Percentiles rank a stretch among this genome's conserved stretches.
Conservation (phyloP, 2,329 filamentous ascomycete genomes). For the Bertia moriformis region DNA sequence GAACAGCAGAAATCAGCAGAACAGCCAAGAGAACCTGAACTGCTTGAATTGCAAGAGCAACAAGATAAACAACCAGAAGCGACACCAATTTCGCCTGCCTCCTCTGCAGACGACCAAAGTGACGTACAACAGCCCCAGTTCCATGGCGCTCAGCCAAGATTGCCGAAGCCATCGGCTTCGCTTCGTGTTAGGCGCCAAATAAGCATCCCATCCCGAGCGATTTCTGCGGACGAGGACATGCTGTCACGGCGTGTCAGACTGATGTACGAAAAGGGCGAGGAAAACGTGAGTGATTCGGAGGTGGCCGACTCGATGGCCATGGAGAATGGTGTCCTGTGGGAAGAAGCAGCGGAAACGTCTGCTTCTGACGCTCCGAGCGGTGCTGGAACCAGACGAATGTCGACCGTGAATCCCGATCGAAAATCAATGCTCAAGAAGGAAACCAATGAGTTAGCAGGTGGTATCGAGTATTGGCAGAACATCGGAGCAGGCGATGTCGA, state of each 20-base stretch:
- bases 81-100: background rate
- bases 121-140: too few relatives aligned
- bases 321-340: background rate
- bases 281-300: constrained; percentile 26
- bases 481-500: constrained; percentile 43
- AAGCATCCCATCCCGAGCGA: constrained; percentile 26
- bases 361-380: too few relatives aligned
- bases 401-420: background rate
- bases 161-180: too few relatives aligned
- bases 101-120: too few relatives aligned
- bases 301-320: constrained; percentile 7
- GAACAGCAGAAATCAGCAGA: too few relatives aligned
- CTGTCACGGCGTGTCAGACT: constrained; percentile 45
- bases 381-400: too few relatives aligned
- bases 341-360: too few relatives aligned
- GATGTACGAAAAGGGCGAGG: constrained; percentile 49
- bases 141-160: too few relatives aligned
- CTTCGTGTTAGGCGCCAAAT: constrained; percentile 18
- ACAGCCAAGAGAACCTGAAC: too few relatives aligned
- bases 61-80: too few relatives aligned
- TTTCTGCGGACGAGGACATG: constrained; percentile 50
- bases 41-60: too few relatives aligned
- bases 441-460: constrained; percentile 41
- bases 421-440: constrained; percentile 30
- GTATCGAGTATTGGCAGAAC: constrained; percentile 51